Evolutionary conservation across 2,329 filamentous ascomycete genomes (phyloP).

Genomic region (Nemania abortiva): DNA sequence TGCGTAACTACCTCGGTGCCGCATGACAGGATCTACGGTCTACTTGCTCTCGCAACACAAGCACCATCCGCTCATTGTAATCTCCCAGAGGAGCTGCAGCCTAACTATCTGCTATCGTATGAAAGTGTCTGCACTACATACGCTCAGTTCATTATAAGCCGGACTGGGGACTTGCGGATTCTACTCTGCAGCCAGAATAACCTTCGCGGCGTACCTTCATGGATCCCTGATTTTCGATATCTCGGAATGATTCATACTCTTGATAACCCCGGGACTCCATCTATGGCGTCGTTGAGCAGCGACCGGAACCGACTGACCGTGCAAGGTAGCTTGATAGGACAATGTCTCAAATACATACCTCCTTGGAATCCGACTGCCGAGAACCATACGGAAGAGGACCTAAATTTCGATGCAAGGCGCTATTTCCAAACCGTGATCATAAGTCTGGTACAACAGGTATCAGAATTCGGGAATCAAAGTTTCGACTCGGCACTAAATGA

Average conservation of each 20-base stretch:
- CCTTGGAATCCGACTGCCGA: conserved; percentile 14
- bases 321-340: neutral
- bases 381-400: neutral
- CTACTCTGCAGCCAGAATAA: conserved; percentile 14
- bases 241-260: conserved; percentile 3
- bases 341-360: conserved; percentile 2
- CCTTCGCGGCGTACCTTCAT: conserved; percentile 4
- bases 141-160: conserved; percentile 2
- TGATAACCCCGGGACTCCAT: neutral
- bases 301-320: neutral
- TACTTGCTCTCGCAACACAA: neutral
- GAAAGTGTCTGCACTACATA: neutral
- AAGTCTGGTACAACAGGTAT: neutral
- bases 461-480: conserved; percentile 1
- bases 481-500: neutral
- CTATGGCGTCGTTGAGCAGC: neutral
- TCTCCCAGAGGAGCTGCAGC: neutral
- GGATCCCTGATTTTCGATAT: conserved; percentile 7
- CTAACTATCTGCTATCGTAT: neutral
- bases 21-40: conserved; percentile 5
- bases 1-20: conserved; percentile 1
- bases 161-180: conserved; percentile 22
- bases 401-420: conserved; percentile 1
- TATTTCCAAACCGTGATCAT: neutral
- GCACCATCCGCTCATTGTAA: neutral